phyloP scores from a whole-genome alignment of 1,139 yeast genomes.

The Taiozyma sp. region DNA sequence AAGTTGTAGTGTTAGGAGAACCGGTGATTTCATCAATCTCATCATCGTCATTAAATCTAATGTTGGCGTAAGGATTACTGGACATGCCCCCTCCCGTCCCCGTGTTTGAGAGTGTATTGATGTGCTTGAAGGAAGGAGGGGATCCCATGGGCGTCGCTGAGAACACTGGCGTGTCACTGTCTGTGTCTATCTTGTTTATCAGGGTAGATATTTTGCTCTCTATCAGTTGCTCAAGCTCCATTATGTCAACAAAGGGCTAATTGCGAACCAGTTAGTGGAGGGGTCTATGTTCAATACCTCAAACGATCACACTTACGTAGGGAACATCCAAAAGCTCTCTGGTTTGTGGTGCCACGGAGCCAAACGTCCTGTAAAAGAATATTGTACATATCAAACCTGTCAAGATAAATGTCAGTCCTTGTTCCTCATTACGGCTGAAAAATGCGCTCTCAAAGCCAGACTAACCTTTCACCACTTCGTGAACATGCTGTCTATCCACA shows the following conservation, averaged over 20 bases:
- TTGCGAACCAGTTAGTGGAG: conserved; percentile 2
- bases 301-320: conserved; percentile 21
- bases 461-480: conserved; percentile 32
- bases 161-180: conserved; percentile 12
- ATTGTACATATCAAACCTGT: conserved; percentile 62
- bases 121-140: conserved; percentile 13
- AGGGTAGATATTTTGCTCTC: conserved; percentile 17
- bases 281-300: too few species aligned
- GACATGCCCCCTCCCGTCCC: neutral
- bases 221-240: conserved; percentile 1
- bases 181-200: conserved; percentile 18
- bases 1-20: conserved; percentile 4
- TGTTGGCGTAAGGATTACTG: conserved; percentile 15
- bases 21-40: conserved; percentile 5
- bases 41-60: conserved; percentile 8
- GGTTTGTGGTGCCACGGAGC: conserved; percentile 53
- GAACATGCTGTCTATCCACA: conserved; percentile 28
- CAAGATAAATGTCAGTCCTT: neutral
- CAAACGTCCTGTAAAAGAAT: conserved; percentile 66
- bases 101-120: conserved; percentile 1
- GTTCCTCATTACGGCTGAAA: neutral
- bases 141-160: conserved; percentile 22
- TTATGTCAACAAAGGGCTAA: neutral
- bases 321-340: conserved; percentile 36
- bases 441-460: neutral